Evolutionary conservation across 257 asterid species (phyloP).

Genomic region (Verbascum thapsus): DNA sequence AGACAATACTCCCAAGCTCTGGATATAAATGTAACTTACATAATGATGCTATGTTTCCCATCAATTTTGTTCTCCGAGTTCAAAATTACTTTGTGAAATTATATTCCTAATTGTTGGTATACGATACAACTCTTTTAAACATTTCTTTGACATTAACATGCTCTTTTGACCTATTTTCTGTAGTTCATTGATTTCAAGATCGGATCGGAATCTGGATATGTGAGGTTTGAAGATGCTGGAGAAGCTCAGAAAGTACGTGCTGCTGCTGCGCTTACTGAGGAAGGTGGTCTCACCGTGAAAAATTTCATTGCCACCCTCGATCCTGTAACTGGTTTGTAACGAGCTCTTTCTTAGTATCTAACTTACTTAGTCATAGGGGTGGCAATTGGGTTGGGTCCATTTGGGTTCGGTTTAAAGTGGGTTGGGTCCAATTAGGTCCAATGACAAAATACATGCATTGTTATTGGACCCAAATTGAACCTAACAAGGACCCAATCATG

Average conservation of each 20-base stretch:
- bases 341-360: conserved; percentile 7
- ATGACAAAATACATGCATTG: no score
- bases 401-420: no score
- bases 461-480: no score
- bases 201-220: conserved; percentile 72
- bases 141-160: background rate
- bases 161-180: conserved; percentile 24
- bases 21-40: no score
- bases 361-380: no score
- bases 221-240: conserved; percentile 85
- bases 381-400: no score
- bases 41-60: background rate
- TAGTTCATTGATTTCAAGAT: conserved; percentile 82
- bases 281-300: conserved; percentile 84
- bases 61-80: background rate
- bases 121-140: background rate
- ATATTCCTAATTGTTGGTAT: background rate
- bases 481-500: no score
- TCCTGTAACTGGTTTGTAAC: conserved; percentile 74
- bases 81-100: background rate
- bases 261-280: conserved; percentile 82
- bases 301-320: conserved; percentile 76
- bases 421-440: no score
- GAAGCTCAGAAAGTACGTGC: conserved; percentile 87
- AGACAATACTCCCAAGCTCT: no score